These are phyloP conservation scores for Biscutella laevigata DNA, from an alignment of 441 rosid species.

Conservation along the genomic window DNA sequence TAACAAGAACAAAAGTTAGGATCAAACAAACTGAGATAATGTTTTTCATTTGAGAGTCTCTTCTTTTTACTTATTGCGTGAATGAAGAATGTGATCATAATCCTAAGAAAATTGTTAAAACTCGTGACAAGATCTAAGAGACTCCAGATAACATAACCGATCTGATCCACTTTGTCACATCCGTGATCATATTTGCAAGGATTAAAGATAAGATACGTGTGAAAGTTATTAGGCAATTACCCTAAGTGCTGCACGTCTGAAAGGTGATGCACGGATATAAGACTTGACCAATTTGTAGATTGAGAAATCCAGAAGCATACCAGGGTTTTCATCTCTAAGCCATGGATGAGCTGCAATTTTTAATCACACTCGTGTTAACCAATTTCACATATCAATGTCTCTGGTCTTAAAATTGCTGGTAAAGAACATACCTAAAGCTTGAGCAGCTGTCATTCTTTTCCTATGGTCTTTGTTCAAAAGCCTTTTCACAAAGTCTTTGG, in stretches of 20 bases:
- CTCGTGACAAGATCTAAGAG: neutral
- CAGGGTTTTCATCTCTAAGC: slow-evolving; percentile 37
- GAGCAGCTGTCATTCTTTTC: slow-evolving; percentile 64
- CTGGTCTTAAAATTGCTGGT: neutral
- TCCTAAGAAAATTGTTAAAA: neutral
- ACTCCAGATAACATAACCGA: neutral
- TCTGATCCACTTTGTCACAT: neutral
- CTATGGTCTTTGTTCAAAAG: slow-evolving; percentile 61
- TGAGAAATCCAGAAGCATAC: slow-evolving; percentile 49
- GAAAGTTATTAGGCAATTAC: slow-evolving; percentile 20
- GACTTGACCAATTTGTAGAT: slow-evolving; percentile 54
- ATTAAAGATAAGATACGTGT: neutral
- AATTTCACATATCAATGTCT: slow-evolving; percentile 7
- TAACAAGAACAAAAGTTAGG: neutral
- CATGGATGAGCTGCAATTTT: slow-evolving; percentile 47
- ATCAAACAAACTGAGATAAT: neutral
- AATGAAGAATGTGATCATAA: neutral
- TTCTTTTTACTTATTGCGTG: neutral
- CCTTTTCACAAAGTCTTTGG: slow-evolving; percentile 54
- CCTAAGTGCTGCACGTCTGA: slow-evolving; percentile 59
- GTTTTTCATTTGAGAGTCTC: neutral
- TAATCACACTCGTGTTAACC: slow-evolving; percentile 2
- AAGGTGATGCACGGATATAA: slow-evolving; percentile 48
- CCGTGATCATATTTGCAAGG: neutral
- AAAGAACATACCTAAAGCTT: slow-evolving; percentile 44